Evolutionary conservation across 73 alveolate species (phyloP).

Genomic region (Breviolum minutum): DNA sequence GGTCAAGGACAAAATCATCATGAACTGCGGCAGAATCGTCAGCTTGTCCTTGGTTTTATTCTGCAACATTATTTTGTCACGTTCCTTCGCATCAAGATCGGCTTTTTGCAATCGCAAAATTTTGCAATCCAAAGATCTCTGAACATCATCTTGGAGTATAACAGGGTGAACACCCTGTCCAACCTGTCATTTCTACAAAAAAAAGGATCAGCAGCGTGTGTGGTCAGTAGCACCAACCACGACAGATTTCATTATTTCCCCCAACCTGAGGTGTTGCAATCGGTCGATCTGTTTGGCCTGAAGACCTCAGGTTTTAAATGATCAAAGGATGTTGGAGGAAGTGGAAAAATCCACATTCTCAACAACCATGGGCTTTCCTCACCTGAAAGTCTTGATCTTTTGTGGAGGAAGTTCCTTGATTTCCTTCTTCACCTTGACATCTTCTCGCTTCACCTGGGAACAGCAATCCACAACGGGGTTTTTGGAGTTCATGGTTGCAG

Average conservation of each 20-base stretch:
- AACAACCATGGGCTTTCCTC: neutral
- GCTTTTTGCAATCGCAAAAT: too few relatives aligned
- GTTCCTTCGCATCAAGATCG: too few relatives aligned
- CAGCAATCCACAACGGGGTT: neutral
- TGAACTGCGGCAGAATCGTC: neutral
- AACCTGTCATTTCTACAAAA: neutral
- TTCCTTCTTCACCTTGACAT: conserved; percentile 32
- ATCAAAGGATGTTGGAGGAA: neutral
- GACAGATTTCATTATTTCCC: too few relatives aligned
- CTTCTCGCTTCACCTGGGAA: conserved; percentile 9
- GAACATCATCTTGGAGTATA: neutral
- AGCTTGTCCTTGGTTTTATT: conserved; percentile 3
- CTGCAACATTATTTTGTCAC: too few relatives aligned
- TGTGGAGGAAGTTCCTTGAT: conserved; percentile 25
- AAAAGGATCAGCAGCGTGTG: too few relatives aligned
- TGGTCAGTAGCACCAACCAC: too few relatives aligned
- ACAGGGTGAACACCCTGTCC: neutral
- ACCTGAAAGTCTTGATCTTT: neutral
- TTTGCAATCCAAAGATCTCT: conserved; percentile 3
- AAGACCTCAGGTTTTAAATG: neutral
- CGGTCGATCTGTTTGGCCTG: neutral
- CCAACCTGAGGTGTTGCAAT: conserved; percentile 22
- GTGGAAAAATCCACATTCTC: too few relatives aligned
- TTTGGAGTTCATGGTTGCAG: neutral
- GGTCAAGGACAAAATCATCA: neutral